Conservation (phyloP, 73 alveolate genomes). For the Paramecium sexaurelia region DNA sequence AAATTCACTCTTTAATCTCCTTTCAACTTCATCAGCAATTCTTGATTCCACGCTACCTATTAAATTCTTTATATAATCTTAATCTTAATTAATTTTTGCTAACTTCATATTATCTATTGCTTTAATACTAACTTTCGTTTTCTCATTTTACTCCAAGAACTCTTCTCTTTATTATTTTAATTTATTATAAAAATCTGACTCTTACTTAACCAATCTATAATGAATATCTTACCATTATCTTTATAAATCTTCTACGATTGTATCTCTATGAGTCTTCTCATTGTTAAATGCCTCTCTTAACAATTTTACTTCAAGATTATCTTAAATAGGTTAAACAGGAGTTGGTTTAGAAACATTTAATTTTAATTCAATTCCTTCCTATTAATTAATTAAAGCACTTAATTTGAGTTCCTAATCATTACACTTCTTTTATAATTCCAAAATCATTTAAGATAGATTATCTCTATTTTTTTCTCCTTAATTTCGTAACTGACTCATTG, state of each 20-base stretch:
- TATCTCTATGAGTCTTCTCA: conserved; percentile 45
- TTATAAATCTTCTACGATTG: neutral
- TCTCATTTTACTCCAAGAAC: conserved; percentile 4
- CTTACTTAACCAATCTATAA: conserved; percentile 2
- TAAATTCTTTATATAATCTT: neutral
- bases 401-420: conserved; percentile 42
- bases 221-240: conserved; percentile 6
- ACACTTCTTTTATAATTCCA: neutral
- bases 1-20: conserved; percentile 40
- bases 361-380: conserved; percentile 4
- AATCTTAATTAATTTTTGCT: conserved; percentile 13
- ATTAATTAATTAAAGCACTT: neutral
- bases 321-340: neutral
- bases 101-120: conserved; percentile 22
- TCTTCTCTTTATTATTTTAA: conserved; percentile 16
- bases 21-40: conserved; percentile 58
- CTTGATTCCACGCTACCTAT: conserved; percentile 40
- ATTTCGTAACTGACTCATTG: neutral
- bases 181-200: neutral
- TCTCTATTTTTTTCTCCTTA: conserved; percentile 54
- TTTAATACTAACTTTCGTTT: neutral
- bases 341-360: conserved; percentile 22
- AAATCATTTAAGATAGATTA: neutral
- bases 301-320: conserved; percentile 1
- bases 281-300: conserved; percentile 13